A percentile compares a stretch with the other conserved stretches of the same genome.
These are phyloP conservation scores for Penicillium sp. DNA, from an alignment of 2,329 filamentous ascomycete genomes.

Conservation along the genomic window DNA sequence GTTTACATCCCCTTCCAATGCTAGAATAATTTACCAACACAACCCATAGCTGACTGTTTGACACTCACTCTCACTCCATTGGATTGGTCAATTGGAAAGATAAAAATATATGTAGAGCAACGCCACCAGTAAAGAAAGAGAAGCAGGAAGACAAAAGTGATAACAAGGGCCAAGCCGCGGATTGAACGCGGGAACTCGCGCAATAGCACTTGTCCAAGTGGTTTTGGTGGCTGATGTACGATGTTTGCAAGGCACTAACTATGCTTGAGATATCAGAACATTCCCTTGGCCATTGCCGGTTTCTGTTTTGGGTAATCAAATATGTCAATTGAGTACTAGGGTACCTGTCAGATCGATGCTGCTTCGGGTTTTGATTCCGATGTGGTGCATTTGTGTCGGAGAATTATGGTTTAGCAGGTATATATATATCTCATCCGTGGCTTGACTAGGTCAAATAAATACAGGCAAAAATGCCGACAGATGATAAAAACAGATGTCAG, in stretches of 20 bases:
- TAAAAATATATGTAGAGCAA: not conserved
- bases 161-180: not conserved
- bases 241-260: not conserved
- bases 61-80: not conserved
- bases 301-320: not conserved
- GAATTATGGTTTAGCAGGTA: not conserved
- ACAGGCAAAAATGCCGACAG: not conserved
- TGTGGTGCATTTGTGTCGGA: not conserved
- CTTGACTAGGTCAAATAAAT: not conserved
- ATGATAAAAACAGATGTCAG: not conserved
- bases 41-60: not conserved
- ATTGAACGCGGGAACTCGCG: too few relatives aligned
- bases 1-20: not conserved
- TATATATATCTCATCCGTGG: constrained; percentile 2
- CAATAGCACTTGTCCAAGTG: too few relatives aligned
- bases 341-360: not conserved
- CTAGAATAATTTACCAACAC: not conserved
- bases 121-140: not conserved
- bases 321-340: not conserved
- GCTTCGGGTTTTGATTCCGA: not conserved
- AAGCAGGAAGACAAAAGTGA: constrained; percentile 6
- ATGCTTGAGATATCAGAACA: not conserved
- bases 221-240: not conserved
- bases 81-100: not conserved
- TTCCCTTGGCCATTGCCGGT: not conserved